Base-by-base conservation (phyloP, 768 basidiomycete genomes). In the Mycena alexandri region DNA sequence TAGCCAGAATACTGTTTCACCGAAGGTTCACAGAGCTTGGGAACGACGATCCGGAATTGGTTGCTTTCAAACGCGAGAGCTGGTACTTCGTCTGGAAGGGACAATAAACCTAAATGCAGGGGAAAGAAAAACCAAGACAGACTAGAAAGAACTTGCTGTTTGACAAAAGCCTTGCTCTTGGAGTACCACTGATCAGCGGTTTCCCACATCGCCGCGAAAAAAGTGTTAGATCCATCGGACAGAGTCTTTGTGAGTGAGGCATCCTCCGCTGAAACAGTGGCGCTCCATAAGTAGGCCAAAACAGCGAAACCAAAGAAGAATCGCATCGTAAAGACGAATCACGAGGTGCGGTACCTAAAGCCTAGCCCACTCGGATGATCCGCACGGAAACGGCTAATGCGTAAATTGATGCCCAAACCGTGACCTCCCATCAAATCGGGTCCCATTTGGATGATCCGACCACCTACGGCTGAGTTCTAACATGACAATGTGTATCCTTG, bases 1-100 rank as follows among this genome's bases (percentile, higher is more conserved):
- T 89, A 90, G 21, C 88, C 88, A 42, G 84, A 84, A 65, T 86
- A 82, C 70, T 86, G 65, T 29, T 60, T 63, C 9, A 68, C 64
- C 3, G 47, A 50, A 36, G 29, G 53, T 53, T 68, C 70, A 48
- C 67, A 68, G 25, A 68, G 66, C 38, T 54, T 58, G 2, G 62
- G 58, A 44, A 33, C 44, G 11, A 67, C 53, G n/a, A 67, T 68
- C 11, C 63, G 53, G 2, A 60, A 47, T 14, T 54, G 33, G 34
- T 61, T 58, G 17, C 53, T 68, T 44, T 68, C 59, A 19, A 68
- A 21, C 1, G 34, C 41, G 55, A 34, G 43, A 34, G 41, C 25
- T 9, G 38, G 22, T 42, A 29, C 41, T 21, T 57, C 38, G 25
- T 53, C 57, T 60, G 34, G 24, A 16, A 47, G 17, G 16, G 47